Evolutionary conservation across 2,329 filamentous ascomycete species (phyloP), one percentile per base, ranked within the genome.

Genomic region (Basipetospora chlamydospora): DNA sequence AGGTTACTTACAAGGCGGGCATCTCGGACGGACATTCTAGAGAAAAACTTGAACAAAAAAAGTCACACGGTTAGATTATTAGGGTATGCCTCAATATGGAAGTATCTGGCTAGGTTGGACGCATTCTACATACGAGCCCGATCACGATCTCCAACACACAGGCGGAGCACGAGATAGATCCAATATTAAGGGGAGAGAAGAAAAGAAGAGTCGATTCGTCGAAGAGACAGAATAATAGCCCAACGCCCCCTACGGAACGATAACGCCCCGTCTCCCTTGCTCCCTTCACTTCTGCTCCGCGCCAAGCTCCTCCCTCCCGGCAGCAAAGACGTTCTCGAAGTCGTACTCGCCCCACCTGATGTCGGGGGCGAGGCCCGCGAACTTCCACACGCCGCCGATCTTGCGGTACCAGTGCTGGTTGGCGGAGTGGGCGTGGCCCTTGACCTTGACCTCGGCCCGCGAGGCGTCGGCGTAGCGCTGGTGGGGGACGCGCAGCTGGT

Each of bases 401-500:
- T 71, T 73, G 38, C 55, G 56, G 54, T 75, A 76, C 55, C 63
- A 70, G 52, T 72, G 67, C 40, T 62, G 64, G 49, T 71, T 71
- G 45, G 63, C 64, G 39, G 63, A 64, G 56, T 77, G 70, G 12
- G 64, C 67, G 47, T 77, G 73, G 41, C 73, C 73, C 56, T 74
- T 74, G 49, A 71, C 59, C 38, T 59, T 59, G 26, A 76, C 67
- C 17, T 57, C 35, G 8, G n/a, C 5, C 39, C 65, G 47, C 23
- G 53, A 60, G n/a, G 50, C 56, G 44, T 71, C 67, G 3, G 60
- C 28, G 55, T 75, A 77, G 35, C 68, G 60, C 56, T 77, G 71
- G 48, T 77, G 73, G 3, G 72, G 70, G 23, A 73, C 72, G 28
- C 73, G 68, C 33, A 76, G 55, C 56, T 76, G 72, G 53, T 74